Conservation (phyloP, 2,329 filamentous ascomycete genomes). For the Trichophyton rubrum region DNA sequence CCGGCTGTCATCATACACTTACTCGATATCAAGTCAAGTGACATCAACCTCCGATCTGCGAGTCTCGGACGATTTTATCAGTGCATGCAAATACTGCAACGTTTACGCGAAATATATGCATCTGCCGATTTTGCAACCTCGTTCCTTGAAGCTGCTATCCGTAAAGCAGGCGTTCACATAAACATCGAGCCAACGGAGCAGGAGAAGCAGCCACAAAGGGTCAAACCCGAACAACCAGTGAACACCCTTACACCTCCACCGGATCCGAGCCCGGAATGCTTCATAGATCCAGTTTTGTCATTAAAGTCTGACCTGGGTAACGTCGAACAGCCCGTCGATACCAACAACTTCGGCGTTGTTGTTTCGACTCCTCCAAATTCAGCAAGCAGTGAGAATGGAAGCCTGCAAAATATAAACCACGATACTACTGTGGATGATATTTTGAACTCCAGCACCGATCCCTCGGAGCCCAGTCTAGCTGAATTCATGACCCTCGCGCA, state of each 20-base stretch:
- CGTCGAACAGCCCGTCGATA: constrained; percentile 4
- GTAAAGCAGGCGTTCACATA: constrained; percentile 70
- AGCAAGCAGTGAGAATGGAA: constrained; percentile 32
- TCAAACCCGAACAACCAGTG: constrained; percentile 6
- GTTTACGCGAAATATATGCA: constrained; percentile 75
- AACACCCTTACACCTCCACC: constrained; percentile 31
- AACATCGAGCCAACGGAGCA: constrained; percentile 25
- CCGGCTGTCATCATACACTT: constrained; percentile 91
- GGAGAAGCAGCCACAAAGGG: neutral
- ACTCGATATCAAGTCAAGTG: constrained; percentile 77
- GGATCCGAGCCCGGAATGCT: constrained; percentile 25
- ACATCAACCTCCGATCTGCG: constrained; percentile 55
- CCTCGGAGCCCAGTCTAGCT: constrained; percentile 26
- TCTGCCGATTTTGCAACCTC: constrained; percentile 93
- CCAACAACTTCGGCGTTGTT: constrained; percentile 15
- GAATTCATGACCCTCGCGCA: constrained; percentile 34
- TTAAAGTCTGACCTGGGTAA: constrained; percentile 10
- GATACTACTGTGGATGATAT: constrained; percentile 5
- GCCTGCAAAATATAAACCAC: constrained; percentile 9
- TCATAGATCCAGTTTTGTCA: neutral
- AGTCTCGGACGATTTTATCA: constrained; percentile 73
- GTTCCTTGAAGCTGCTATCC: constrained; percentile 83
- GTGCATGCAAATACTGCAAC: constrained; percentile 85
- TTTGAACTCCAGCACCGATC: neutral
- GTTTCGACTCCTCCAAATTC: constrained; percentile 33